Conservation (phyloP, 208 protist species). For the Crithidia mellificae region DNA sequence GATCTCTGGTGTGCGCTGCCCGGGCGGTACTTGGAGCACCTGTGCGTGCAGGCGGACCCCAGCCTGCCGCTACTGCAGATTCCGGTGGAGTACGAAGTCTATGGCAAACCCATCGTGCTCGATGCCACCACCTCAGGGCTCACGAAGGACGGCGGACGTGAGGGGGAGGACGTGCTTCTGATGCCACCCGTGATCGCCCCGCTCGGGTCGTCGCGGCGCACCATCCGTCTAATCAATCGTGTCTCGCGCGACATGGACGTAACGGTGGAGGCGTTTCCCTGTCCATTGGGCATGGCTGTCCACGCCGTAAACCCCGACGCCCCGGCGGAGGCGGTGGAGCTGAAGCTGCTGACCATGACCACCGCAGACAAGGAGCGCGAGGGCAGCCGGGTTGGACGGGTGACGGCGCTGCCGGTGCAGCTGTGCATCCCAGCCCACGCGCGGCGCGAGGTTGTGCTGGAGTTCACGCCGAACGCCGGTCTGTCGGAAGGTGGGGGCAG, state of each 20-base stretch:
- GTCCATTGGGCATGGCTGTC: constrained; percentile 66
- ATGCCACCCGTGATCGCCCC: constrained; percentile 89
- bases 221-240: constrained; percentile 76
- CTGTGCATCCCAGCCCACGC: constrained; percentile 75
- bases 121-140: constrained; percentile 81
- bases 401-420: constrained; percentile 46
- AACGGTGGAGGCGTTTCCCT: constrained; percentile 64
- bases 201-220: constrained; percentile 67
- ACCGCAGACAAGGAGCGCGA: constrained; percentile 38
- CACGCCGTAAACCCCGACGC: constrained; percentile 70
- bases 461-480: constrained; percentile 65
- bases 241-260: constrained; percentile 85
- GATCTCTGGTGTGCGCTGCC: constrained; percentile 73
- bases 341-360: constrained; percentile 58
- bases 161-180: constrained; percentile 69
- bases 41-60: constrained; percentile 58
- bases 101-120: constrained; percentile 78
- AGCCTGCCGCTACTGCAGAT: constrained; percentile 50
- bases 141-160: constrained; percentile 39
- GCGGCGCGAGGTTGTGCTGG: constrained; percentile 66
- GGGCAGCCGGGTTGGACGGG: constrained; percentile 43
- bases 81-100: constrained; percentile 61
- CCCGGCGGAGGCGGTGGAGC: constrained; percentile 56
- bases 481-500: constrained; percentile 27
- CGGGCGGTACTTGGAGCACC: constrained; percentile 70